Base-by-base conservation (phyloP, 164 flowering plant species). In the Santalum album region DNA sequence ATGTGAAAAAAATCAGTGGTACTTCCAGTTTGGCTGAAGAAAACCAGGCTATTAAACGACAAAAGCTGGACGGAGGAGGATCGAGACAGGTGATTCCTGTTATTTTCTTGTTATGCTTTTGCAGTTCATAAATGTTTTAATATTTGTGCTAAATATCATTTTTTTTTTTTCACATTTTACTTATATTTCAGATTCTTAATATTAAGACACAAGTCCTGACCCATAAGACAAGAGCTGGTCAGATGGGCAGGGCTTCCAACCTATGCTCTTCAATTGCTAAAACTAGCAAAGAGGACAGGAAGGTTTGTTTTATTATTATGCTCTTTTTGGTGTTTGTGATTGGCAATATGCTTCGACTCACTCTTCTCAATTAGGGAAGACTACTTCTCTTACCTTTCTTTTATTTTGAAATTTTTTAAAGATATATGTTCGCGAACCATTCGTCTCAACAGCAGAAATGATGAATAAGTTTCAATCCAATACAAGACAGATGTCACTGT, bases 31-130 rank as follows among this genome's bases (percentile, higher is more conserved):
- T 86, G 23, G 78, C 73, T 25, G 95, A 79, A 58, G 96, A 90
- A 63, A 85, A 90, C 57, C 99, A 84, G 58, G 97, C 99, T 47
- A 82, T 94, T 46, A 94, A 94, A 74, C 68, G 81, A 27, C 99
- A 94, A 71, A 87, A 90, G 68, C 72, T 90, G 56, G 99, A 90
- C 0, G 92, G 73, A 34, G 97, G 97, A 35, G 79, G 55, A 70
- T 64, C 96, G 35, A 81, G 90, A 80, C 92, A 82, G 86, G 99
- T 89, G 17, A 23, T 29, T 20, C 6, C 1, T 10, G n/a, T 23
- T n/a, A n/a, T 34, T 2, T 43, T 16, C n/a, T 43, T 43, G 34
- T 38, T n/a, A n/a, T n/a, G n/a, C n/a, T n/a, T n/a, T n/a, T n/a
- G n/a, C n/a, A n/a, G n/a, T n/a, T n/a, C n/a, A n/a, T n/a, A n/a